A percentile compares a stretch with the other conserved stretches of the same genome.
These are phyloP conservation scores for Diaporthe citriasiana DNA, from an alignment of 2,329 filamentous ascomycete genomes.

Conservation along the genomic window DNA sequence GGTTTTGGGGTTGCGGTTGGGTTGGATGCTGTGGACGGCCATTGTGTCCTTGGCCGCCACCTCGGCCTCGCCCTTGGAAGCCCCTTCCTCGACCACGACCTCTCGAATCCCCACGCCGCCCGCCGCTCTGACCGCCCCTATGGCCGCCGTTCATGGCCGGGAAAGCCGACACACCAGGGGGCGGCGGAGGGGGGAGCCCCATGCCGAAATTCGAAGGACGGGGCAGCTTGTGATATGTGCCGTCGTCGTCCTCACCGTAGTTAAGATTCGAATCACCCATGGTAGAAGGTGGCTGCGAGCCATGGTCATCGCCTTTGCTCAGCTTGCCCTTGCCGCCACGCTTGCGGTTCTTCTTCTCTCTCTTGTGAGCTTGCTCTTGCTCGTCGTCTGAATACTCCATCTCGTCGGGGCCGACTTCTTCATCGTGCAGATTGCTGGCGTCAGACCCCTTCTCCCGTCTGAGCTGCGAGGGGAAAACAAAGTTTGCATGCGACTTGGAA, in stretches of 20 bases:
- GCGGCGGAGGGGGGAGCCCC: slow-evolving; percentile 62
- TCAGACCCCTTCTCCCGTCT: slow-evolving; percentile 89
- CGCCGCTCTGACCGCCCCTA: slow-evolving; percentile 53
- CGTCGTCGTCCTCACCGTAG: slow-evolving; percentile 78
- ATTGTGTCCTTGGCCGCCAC: slow-evolving; percentile 54
- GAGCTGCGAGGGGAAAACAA: slow-evolving; percentile 88
- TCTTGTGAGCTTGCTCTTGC: slow-evolving; percentile 87
- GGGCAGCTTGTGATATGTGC: slow-evolving; percentile 79
- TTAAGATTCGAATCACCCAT: slow-evolving; percentile 64
- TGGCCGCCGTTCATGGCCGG: slow-evolving; percentile 37
- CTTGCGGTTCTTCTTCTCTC: slow-evolving; percentile 76
- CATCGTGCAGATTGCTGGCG: slow-evolving; percentile 94
- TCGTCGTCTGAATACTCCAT: slow-evolving; percentile 98
- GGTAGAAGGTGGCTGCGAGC: slow-evolving; percentile 49
- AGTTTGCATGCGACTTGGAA: slow-evolving; percentile 81
- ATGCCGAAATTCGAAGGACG: slow-evolving; percentile 75
- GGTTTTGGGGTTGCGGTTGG: slow-evolving; percentile 43
- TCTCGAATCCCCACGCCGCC: slow-evolving; percentile 61
- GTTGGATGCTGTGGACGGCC: slow-evolving; percentile 40
- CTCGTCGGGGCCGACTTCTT: slow-evolving; percentile 88
- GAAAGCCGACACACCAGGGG: slow-evolving; percentile 40
- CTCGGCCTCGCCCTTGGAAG: slow-evolving; percentile 57
- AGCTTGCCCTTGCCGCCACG: slow-evolving; percentile 63
- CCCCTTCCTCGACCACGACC: slow-evolving; percentile 58
- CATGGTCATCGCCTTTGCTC: slow-evolving; percentile 57